Conservation (phyloP, 192 early-diverging fungal species). For the Pilaira anomala region DNA sequence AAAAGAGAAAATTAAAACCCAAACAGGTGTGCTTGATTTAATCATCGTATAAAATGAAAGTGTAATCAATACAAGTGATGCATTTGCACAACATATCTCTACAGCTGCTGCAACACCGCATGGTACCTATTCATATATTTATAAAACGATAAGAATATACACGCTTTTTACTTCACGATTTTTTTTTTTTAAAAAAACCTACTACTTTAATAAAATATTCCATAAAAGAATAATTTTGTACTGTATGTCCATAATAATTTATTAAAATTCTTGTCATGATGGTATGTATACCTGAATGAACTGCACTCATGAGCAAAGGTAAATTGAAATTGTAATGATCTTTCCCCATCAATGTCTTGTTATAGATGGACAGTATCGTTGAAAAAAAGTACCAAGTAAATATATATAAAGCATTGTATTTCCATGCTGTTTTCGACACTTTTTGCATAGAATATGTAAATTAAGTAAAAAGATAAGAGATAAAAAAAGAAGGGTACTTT, state of each 20-base stretch:
- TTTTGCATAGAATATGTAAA: no score
- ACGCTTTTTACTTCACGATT: no score
- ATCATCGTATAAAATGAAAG: slow-evolving; percentile 84
- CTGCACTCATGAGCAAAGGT: slow-evolving; percentile 73
- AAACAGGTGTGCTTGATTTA: slow-evolving; percentile 64
- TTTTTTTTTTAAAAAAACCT: slow-evolving; percentile 1
- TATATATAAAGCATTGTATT: slow-evolving; percentile 35
- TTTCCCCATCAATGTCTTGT: slow-evolving; percentile 78
- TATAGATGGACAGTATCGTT: slow-evolving; percentile 73
- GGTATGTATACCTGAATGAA: slow-evolving; percentile 70
- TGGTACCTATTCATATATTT: slow-evolving; percentile 27
- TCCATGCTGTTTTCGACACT: no score
- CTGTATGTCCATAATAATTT: slow-evolving; percentile 36
- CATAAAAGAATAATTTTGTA: slow-evolving; percentile 10
- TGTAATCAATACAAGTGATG: slow-evolving; percentile 73
- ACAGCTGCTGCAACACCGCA: slow-evolving; percentile 71
- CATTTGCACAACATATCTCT: slow-evolving; percentile 82
- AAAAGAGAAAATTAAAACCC: slow-evolving; percentile 78
- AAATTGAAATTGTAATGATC: slow-evolving; percentile 69
- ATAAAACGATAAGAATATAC: not conserved
- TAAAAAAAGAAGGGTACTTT: no score
- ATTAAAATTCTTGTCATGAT: slow-evolving; percentile 54
- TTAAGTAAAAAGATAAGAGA: no score
- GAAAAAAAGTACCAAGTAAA: slow-evolving; percentile 73
- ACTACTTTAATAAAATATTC: slow-evolving; percentile 34